Base-by-base conservation (phyloP, 805 yeast species). In the Dipodascus geniculatus region DNA sequence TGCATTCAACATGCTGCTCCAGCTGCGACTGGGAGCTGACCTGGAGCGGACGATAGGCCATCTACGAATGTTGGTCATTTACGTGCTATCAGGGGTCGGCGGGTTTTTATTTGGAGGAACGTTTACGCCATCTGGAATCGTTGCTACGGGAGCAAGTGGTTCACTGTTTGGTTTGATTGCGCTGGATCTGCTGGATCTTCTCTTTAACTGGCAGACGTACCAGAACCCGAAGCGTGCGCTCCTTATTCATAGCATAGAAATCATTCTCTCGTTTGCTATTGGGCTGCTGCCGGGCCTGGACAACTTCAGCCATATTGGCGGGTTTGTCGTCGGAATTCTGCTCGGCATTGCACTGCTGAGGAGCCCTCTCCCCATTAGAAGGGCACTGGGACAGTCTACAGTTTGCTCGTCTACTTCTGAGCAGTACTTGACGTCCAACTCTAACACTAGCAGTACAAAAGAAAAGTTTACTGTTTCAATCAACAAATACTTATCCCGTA, bases 231-330 rank as follows among this genome's bases (percentile, higher is more conserved):
- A 68, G 35, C 61, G 74, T 3, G 70, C 75, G 33, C 66, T 84
- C 11, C 50, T 65, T 22, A 70, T 76, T 14, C 74, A 80, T 67
- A 56, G 81, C n/a, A 67, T 69, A 8, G 88, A 84, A 62, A 74
- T 84, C 38, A 60, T 82, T 11, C 71, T 82, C 2, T 74, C 82
- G 42, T 72, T 84, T 49, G 83, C 76, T 3, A 67, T 84, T 19
- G 90, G 90, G 0, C 68, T 84, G 19, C 67, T 84, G 16, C 90
- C 90, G 0, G 90, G 90, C 0, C 63, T 84, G 53, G 90, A 84
- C 65, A 84, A 84, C 63, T 84, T 84, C 61, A 75, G 85, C 48
- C 89, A 84, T 64, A 77, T 84, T 59, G 90, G 90, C 9, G 90
- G 90, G 3, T 82, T 83, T 67, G 76, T 80, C 22, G 68, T 79